Base-by-base conservation (phyloP, 2,329 filamentous ascomycete species). In the Talaromyces sp. region DNA sequence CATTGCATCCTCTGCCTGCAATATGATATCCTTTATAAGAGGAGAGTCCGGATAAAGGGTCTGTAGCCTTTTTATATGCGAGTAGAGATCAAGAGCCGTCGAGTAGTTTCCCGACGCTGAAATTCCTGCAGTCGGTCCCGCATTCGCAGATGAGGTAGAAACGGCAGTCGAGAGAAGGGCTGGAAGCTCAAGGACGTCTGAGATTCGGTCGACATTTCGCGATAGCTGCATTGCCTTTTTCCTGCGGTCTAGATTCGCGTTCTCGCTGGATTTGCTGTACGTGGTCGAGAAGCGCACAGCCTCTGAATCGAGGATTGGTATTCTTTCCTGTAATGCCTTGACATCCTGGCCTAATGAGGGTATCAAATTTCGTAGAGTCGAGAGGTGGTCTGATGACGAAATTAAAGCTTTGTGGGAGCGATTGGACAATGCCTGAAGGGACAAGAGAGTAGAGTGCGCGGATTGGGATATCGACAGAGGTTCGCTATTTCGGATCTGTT, bases 121-220 rank as follows among this genome's bases (percentile, higher is more conserved):
- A 5, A 70, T 67, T 13, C 72, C 72, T 3, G 84, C 79, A 3
- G 67, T 64, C 39, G 69, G 67, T 9, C 59, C 59, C 7, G 72
- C 70, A 60, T 68, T 74, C 52, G 70, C 68, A n/a, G 70, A 69
- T 21, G 70, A 73, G 25, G 77, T 77, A 39, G 75, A 76, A 45
- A 80, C 76, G 15, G 92, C 87, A 1, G 92, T 91, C 11, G 89
- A 88, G 13, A 99, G 82, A 35, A 97, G 78, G 0, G 88, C 86
- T 0, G 94, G 94, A 31, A 99, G 82, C 67, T 97, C 93, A 60
- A 99, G 84, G 33, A 97, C 87, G 70, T 97, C 92, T 31, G 91
- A 88, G 2, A 97, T 81, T 57, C 93, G 85, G 71, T 97, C 93
- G 28, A 93, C 87, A 70, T 97, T 97, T 50, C 89, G 84, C 17